A percentile compares a stretch with the other conserved stretches of the same genome.
phyloP scores from a whole-genome alignment of 2,329 filamentous ascomycete species.

The Penicillium fuscoglaucum region DNA sequence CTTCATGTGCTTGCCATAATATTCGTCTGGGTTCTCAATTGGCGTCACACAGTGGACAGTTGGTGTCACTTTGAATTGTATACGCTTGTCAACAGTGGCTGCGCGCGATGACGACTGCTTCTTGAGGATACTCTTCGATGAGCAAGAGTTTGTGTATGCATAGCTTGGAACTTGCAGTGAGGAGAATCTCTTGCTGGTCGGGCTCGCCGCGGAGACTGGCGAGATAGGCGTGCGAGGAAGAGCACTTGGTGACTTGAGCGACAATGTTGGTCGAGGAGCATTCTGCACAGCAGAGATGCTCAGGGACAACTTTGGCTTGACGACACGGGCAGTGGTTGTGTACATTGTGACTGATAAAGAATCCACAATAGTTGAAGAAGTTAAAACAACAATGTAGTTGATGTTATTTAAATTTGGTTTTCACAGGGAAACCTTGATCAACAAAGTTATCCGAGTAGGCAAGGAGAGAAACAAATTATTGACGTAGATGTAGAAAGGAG shows the following conservation, averaged over 20 bases:
- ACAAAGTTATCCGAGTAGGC: conserved; percentile 29
- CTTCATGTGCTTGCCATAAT: conserved; percentile 50
- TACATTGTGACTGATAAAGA: conserved; percentile 37
- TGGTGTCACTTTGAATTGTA: conserved; percentile 47
- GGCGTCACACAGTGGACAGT: conserved; percentile 50
- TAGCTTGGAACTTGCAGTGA: conserved; percentile 44
- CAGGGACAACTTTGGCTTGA: conserved; percentile 50
- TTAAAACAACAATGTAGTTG: conserved; percentile 8
- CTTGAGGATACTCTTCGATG: conserved; percentile 51
- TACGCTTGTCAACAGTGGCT: conserved; percentile 35
- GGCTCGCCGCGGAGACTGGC: conserved; percentile 44
- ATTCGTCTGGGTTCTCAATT: conserved; percentile 51
- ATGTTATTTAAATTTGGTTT: conserved; percentile 6
- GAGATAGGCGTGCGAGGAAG: conserved; percentile 47
- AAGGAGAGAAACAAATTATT: conserved; percentile 17
- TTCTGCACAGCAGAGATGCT: conserved; percentile 44
- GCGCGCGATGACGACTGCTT: conserved; percentile 33
- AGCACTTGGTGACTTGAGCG: conserved; percentile 46
- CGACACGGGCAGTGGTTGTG: conserved; percentile 39
- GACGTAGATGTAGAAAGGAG: conserved; percentile 21
- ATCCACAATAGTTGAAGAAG: not conserved
- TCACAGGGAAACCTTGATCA: conserved; percentile 34
- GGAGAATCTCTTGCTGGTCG: conserved; percentile 45
- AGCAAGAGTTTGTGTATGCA: conserved; percentile 47
- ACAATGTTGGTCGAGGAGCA: conserved; percentile 39